These are phyloP conservation scores for Lablab purpureus DNA, from an alignment of 306 rosid genomes.

Conservation along the genomic window DNA sequence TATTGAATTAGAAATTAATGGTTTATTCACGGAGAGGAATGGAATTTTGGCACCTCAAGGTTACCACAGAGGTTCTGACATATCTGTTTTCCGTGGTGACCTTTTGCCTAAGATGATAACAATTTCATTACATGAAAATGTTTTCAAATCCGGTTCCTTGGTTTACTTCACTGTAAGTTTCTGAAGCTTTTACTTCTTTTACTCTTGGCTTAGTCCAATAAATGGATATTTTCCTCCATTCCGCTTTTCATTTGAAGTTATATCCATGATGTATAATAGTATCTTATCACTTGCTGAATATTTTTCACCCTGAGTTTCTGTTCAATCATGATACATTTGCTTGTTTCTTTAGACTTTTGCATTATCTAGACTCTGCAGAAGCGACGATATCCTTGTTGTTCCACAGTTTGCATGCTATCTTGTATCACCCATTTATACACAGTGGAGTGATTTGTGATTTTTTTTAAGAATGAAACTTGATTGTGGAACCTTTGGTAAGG, in stretches of 20 bases:
- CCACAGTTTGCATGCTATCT: constrained; percentile 1
- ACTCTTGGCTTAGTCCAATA: constrained; percentile 14
- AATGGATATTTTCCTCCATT: background rate
- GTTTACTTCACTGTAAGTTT: constrained; percentile 73
- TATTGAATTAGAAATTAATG: constrained; percentile 70
- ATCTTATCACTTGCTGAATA: background rate
- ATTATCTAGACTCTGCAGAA: constrained; percentile 6
- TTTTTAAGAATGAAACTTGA: background rate
- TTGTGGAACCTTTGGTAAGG: background rate
- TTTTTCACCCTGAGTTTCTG: constrained; percentile 3
- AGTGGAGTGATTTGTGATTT: background rate
- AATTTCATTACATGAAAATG: constrained; percentile 75
- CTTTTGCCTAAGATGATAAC: constrained; percentile 64
- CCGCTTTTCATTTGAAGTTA: background rate
- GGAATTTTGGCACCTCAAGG: constrained; percentile 51
- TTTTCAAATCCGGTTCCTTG: constrained; percentile 70
- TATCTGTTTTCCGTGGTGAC: constrained; percentile 43
- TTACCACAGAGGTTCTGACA: constrained; percentile 40
- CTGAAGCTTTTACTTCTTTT: constrained; percentile 3
- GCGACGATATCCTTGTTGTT: background rate
- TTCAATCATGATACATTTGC: background rate
- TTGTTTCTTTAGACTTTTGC: constrained; percentile 22
- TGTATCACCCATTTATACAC: background rate
- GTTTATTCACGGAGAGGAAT: constrained; percentile 58
- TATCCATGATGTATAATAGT: background rate